Conservation (phyloP, 306 rosid species). For the Trifolium fragiferum region DNA sequence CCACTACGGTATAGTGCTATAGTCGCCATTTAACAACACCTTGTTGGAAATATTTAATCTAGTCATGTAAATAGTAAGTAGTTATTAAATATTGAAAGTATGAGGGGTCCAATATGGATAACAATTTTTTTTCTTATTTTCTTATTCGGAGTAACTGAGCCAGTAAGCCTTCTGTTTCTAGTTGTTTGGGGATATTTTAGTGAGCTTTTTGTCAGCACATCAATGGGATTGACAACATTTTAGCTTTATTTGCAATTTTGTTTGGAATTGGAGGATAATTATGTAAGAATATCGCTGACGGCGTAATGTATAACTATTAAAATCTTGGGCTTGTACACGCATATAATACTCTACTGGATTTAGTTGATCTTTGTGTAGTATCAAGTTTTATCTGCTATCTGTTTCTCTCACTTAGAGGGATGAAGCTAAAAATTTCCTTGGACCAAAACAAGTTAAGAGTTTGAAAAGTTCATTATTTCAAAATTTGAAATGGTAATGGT, state of each 20-base stretch:
- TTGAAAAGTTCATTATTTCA: slow-evolving; percentile 17
- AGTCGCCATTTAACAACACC: neutral
- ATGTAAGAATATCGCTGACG: slow-evolving; percentile 1
- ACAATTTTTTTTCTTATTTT: neutral
- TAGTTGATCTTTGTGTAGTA: neutral
- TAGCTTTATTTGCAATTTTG: neutral
- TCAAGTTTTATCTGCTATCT: slow-evolving; percentile 5
- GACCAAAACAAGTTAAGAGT: neutral
- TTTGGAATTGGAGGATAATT: neutral
- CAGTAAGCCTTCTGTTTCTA: neutral
- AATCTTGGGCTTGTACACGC: neutral
- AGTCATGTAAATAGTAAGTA: neutral
- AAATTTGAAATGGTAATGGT: slow-evolving; percentile 1
- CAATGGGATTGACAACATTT: neutral
- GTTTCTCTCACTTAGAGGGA: slow-evolving; percentile 2
- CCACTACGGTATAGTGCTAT: neutral
- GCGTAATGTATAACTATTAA: slow-evolving; percentile 21
- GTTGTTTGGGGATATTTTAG: neutral
- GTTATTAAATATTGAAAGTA: neutral
- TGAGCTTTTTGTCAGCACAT: slow-evolving; percentile 6
- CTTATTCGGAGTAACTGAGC: slow-evolving; percentile 4
- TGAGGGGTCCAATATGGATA: slow-evolving; percentile 11
- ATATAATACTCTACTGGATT: slow-evolving; percentile 7
- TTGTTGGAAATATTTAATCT: slow-evolving; percentile 6
- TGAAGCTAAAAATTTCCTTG: neutral